These are phyloP conservation scores for Alternaria angustiovoidea DNA, from an alignment of 2,329 filamentous ascomycete species.

Conservation along the genomic window DNA sequence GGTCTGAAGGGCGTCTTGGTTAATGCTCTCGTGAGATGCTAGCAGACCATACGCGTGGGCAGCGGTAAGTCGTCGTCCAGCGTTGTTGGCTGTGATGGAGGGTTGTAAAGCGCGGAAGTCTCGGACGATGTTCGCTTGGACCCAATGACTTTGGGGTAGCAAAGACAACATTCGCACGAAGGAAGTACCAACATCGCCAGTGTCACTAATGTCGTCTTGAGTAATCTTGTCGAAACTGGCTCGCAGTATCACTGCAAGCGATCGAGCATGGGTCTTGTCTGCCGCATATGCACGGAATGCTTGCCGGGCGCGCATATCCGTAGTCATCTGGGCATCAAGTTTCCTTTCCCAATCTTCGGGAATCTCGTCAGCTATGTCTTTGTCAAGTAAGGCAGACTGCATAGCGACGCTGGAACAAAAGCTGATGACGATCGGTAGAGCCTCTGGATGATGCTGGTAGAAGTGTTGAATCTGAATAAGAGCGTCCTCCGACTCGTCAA, in stretches of 20 bases:
- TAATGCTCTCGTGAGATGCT: constrained; percentile 66
- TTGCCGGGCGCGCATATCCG: constrained; percentile 70
- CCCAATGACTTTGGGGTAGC: constrained; percentile 58
- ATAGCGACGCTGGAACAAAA: constrained; percentile 72
- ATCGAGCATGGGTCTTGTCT: constrained; percentile 41
- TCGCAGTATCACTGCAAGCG: constrained; percentile 54
- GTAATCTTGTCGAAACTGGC: constrained; percentile 57
- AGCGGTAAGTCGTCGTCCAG: constrained; percentile 70
- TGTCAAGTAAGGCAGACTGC: constrained; percentile 61
- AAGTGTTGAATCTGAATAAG: constrained; percentile 42
- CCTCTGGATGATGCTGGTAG: constrained; percentile 51
- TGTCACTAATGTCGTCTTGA: constrained; percentile 50
- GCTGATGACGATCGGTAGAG: constrained; percentile 73
- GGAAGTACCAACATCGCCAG: constrained; percentile 57
- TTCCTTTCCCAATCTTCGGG: constrained; percentile 87
- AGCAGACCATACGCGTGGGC: constrained; percentile 80
- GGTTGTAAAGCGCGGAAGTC: constrained; percentile 62
- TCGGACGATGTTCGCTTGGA: constrained; percentile 38
- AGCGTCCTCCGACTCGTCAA: constrained; percentile 37
- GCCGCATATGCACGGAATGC: constrained; percentile 63
- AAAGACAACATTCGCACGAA: constrained; percentile 65
- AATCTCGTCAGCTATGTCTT: constrained; percentile 59
- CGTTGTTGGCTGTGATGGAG: constrained; percentile 75
- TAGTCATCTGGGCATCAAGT: constrained; percentile 75
- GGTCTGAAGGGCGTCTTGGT: constrained; percentile 53